Evolutionary conservation across 2,329 filamentous ascomycete genomes (phyloP).

Genomic region (Lecanosticta acicola): DNA sequence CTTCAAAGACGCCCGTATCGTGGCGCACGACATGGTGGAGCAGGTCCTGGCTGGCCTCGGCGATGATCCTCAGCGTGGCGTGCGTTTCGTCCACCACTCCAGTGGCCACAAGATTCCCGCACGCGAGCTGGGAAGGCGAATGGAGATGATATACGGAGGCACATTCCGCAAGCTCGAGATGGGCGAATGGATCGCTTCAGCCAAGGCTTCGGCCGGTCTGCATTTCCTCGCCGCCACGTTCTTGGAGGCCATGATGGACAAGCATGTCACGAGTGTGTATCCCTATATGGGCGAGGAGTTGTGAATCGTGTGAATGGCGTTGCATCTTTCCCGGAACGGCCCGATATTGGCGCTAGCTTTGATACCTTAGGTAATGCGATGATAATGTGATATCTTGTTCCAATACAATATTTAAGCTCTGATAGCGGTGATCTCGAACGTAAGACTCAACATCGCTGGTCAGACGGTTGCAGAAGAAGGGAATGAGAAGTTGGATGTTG

Average conservation of each 20-base stretch:
- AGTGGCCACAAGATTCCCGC: constrained; percentile 9
- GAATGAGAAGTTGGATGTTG: too few relatives aligned
- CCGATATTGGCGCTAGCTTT: too few relatives aligned
- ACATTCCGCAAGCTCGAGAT: constrained; percentile 13
- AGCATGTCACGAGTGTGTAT: too few relatives aligned
- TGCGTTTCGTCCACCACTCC: constrained; percentile 14
- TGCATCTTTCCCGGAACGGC: too few relatives aligned
- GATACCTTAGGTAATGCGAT: too few relatives aligned
- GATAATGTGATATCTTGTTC: too few relatives aligned
- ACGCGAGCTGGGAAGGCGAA: constrained; percentile 6
- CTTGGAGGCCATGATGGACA: constrained; percentile 9
- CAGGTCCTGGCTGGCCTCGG: neutral
- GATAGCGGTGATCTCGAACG: too few relatives aligned
- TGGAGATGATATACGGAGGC: constrained; percentile 10
- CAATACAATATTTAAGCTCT: too few relatives aligned
- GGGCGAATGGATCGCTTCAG: constrained; percentile 11
- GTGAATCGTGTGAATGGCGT: too few relatives aligned
- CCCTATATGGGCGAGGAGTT: too few relatives aligned
- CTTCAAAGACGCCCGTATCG: constrained; percentile 8
- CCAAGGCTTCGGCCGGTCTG: constrained; percentile 9
- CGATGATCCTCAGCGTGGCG: neutral
- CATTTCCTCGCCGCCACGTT: constrained; percentile 14
- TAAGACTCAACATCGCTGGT: too few relatives aligned
- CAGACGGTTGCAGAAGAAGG: too few relatives aligned
- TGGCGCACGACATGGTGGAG: constrained; percentile 7